Conservation (phyloP, 768 basidiomycete species). For the Kwoniella heveanensis region DNA sequence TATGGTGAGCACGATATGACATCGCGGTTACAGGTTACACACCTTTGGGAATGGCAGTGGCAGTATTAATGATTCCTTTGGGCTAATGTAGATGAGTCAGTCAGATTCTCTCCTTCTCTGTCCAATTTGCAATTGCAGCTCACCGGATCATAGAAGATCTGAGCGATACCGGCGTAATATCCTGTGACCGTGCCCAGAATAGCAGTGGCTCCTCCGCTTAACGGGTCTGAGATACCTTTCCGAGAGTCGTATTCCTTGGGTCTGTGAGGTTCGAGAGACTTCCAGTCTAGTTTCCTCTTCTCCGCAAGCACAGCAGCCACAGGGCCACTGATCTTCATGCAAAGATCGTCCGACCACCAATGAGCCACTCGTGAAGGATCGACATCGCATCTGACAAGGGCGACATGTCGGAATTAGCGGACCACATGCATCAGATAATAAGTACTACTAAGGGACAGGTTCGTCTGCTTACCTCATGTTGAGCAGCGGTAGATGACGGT, state of each 20-base stretch:
- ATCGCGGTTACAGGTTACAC: slow-evolving; percentile 6
- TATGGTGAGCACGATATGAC: too few relatives aligned
- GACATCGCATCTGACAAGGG: slow-evolving; percentile 61
- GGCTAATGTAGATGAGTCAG: slow-evolving; percentile 42
- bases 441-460: not conserved
- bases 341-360: slow-evolving; percentile 63
- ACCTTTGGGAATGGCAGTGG: slow-evolving; percentile 62
- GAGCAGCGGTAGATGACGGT: slow-evolving; percentile 64
- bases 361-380: slow-evolving; percentile 62
- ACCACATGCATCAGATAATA: too few relatives aligned
- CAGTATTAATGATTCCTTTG: slow-evolving; percentile 61
- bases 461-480: slow-evolving; percentile 61
- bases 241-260: slow-evolving; percentile 60
- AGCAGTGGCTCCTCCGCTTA: slow-evolving; percentile 60
- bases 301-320: slow-evolving; percentile 63
- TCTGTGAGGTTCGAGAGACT: slow-evolving; percentile 62
- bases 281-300: slow-evolving; percentile 59
- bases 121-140: not conserved
- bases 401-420: not conserved
- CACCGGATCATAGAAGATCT: slow-evolving; percentile 60
- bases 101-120: too few relatives aligned
- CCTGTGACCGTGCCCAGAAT: slow-evolving; percentile 63
- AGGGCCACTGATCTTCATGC: slow-evolving; percentile 62
- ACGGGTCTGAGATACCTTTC: slow-evolving; percentile 58
- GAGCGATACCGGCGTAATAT: slow-evolving; percentile 60